Conservation (phyloP, 345 rosid genomes). For the Bruguiera sexangula region DNA sequence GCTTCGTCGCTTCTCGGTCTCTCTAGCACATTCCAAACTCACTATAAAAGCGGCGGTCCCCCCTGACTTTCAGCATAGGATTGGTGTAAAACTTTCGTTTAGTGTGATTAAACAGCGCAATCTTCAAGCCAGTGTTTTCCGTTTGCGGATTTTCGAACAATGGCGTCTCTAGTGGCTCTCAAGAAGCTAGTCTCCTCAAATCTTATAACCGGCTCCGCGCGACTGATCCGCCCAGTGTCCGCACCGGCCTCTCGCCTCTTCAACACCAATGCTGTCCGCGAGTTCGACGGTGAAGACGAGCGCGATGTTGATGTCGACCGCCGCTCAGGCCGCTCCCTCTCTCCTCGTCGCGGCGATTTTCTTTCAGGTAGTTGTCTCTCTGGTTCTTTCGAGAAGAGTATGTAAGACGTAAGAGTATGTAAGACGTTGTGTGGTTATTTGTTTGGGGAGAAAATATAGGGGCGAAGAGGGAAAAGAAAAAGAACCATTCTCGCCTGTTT, state of each 20-base stretch:
- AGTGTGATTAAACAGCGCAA: too few species aligned
- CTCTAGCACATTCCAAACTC: constrained; percentile 8
- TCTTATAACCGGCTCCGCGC: constrained; percentile 19
- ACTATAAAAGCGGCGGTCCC: background rate
- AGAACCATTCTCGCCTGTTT: too few species aligned
- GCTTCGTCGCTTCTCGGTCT: background rate
- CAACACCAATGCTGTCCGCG: constrained; percentile 34
- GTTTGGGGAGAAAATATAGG: background rate
- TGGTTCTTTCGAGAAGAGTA: background rate
- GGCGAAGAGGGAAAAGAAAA: background rate
- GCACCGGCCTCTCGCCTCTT: constrained; percentile 35
- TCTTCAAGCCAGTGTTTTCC: too few species aligned
- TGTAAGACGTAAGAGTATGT: background rate
- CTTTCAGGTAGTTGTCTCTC: constrained; percentile 30
- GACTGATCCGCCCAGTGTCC: constrained; percentile 18
- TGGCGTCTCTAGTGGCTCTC: constrained; percentile 41
- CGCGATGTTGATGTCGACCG: constrained; percentile 22
- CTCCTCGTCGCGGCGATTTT: constrained; percentile 17
- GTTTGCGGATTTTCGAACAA: background rate
- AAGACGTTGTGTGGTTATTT: background rate
- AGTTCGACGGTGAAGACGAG: constrained; percentile 19
- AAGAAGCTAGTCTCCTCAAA: constrained; percentile 29
- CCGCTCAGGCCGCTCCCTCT: constrained; percentile 14
- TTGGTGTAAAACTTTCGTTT: too few species aligned
- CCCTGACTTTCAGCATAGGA: fast-evolving